phyloP scores from a whole-genome alignment of 2,329 filamentous ascomycete species.

The Trichoderma semiorbis region DNA sequence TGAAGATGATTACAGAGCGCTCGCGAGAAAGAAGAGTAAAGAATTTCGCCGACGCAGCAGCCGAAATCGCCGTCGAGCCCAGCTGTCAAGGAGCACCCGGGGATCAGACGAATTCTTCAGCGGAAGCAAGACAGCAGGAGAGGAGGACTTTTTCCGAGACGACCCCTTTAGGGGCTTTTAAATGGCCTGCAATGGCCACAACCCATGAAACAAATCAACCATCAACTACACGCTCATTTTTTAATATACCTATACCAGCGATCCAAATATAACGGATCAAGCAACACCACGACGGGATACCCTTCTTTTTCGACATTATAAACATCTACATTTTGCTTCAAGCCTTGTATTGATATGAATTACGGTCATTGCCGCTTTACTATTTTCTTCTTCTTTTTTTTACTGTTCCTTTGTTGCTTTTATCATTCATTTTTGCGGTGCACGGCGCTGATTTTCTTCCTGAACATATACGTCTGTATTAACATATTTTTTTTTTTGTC shows the following conservation, averaged over 20 bases:
- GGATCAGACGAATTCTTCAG: constrained; percentile 48
- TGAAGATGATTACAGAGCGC: constrained; percentile 47
- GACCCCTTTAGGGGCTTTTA: constrained; percentile 63
- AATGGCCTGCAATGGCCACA: neutral
- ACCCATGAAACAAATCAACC: neutral
- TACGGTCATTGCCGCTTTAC: constrained; percentile 10
- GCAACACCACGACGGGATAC: constrained; percentile 21
- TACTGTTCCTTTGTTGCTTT: neutral
- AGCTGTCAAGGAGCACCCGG: constrained; percentile 40
- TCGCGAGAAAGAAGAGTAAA: constrained; percentile 52
- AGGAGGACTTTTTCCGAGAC: constrained; percentile 57
- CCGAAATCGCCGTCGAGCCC: constrained; percentile 52
- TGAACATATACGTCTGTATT: neutral
- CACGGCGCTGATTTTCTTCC: neutral
- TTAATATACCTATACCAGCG: neutral
- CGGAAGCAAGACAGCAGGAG: constrained; percentile 44
- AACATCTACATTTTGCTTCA: constrained; percentile 3
- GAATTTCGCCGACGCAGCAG: constrained; percentile 51
- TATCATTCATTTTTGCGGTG: neutral
- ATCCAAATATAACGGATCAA: neutral
- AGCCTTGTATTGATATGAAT: constrained; percentile 16
- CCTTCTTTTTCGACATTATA: constrained; percentile 10
- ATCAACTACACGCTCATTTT: neutral
- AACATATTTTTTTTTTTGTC: neutral
- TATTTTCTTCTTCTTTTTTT: constrained; percentile 5